These are phyloP conservation scores for Metschnikowia chrysomelidarum DNA, from an alignment of 805 yeast genomes.

Conservation along the genomic window DNA sequence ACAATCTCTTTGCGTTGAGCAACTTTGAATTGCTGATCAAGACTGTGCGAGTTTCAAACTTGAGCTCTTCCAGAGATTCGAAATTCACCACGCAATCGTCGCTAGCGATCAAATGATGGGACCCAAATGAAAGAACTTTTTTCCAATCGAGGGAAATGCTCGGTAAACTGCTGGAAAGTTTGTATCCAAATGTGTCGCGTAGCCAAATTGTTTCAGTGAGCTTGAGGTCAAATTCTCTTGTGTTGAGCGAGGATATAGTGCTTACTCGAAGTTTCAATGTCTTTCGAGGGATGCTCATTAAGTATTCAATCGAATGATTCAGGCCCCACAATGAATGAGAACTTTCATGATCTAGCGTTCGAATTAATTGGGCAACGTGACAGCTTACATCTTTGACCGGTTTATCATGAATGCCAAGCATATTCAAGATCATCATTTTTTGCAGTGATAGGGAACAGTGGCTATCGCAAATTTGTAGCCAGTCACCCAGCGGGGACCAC, in stretches of 20 bases:
- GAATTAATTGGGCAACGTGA: conserved; percentile 11
- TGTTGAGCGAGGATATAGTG: conserved; percentile 4
- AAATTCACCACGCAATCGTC: conserved; percentile 11
- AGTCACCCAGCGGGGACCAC: conserved; percentile 37
- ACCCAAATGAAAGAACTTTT: conserved; percentile 5
- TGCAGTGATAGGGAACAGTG: conserved; percentile 27
- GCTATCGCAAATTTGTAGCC: conserved; percentile 30
- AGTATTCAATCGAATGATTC: conserved; percentile 3
- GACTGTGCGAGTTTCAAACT: conserved; percentile 2
- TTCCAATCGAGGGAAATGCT: conserved; percentile 8
- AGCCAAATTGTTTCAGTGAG: conserved; percentile 6
- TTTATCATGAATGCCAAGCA: conserved; percentile 24
- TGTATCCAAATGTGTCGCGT: neutral
- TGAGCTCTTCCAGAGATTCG: neutral
- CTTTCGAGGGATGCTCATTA: conserved; percentile 2
- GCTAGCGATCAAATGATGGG: conserved; percentile 9
- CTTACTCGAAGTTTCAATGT: conserved; percentile 4
- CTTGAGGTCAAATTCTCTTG: conserved; percentile 1
- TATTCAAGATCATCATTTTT: conserved; percentile 25
- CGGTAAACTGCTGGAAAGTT: conserved; percentile 1
- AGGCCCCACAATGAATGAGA: conserved; percentile 8
- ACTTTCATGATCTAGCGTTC: neutral
- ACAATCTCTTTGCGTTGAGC: conserved; percentile 8
- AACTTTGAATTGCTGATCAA: conserved; percentile 8
- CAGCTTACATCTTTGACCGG: conserved; percentile 1